Percentiles rank a stretch among this genome's conserved stretches.
These are phyloP conservation scores for Raphanus hybrid DNA, from an alignment of 441 rosid genomes.

Conservation along the genomic window DNA sequence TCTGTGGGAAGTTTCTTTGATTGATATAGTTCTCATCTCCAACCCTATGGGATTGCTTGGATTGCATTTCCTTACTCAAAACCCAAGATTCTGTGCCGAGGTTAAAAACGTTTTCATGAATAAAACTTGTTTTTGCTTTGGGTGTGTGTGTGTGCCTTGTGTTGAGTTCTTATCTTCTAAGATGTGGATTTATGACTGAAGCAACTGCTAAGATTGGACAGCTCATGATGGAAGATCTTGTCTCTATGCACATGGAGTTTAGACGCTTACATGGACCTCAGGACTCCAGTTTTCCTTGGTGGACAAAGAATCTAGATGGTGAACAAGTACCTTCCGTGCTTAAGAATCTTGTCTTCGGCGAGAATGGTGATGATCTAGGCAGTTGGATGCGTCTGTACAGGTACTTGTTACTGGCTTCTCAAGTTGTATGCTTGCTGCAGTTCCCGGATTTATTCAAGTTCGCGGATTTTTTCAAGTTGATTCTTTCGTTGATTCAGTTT, in stretches of 20 bases:
- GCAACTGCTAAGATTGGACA: constrained; percentile 75
- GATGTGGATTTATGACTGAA: constrained; percentile 70
- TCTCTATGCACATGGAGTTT: constrained; percentile 75
- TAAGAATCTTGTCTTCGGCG: constrained; percentile 61
- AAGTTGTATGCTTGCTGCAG: not conserved
- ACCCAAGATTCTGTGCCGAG: constrained; percentile 70
- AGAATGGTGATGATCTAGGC: constrained; percentile 51
- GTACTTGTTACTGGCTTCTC: constrained; percentile 41
- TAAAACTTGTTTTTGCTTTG: constrained; percentile 1
- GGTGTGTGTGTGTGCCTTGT: constrained; percentile 2
- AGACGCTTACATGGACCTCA: constrained; percentile 60
- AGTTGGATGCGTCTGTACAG: constrained; percentile 87
- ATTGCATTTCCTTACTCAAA: constrained; percentile 71
- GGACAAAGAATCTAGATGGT: constrained; percentile 75
- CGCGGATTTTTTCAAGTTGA: not conserved
- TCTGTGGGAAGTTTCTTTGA: constrained; percentile 76
- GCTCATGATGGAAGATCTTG: constrained; percentile 90
- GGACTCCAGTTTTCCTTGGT: constrained; percentile 55
- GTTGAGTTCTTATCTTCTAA: constrained; percentile 31
- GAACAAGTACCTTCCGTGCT: constrained; percentile 58
- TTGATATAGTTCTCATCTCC: constrained; percentile 73
- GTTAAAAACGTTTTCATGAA: constrained; percentile 41
- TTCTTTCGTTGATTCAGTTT: constrained; percentile 49
- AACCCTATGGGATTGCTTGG: constrained; percentile 83
- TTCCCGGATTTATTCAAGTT: not conserved